A percentile compares a stretch with the other conserved stretches of the same genome.
Conservation (phyloP, 495 filamentous ascomycete species). For the Penicillium paxilli region DNA sequence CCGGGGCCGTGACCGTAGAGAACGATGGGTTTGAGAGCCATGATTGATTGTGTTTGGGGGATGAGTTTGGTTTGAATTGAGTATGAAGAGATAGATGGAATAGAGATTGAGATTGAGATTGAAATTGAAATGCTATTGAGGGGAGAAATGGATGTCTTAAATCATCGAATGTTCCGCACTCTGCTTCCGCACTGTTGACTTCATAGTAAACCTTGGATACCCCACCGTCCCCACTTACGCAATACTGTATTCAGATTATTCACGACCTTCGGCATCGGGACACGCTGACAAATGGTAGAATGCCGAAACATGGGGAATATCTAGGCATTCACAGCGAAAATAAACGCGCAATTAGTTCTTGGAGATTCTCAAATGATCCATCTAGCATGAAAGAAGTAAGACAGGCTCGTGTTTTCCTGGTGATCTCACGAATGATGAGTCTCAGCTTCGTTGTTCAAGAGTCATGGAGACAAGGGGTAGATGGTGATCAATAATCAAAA, state of each 20-base stretch:
- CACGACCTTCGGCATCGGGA: slow-evolving; percentile 3
- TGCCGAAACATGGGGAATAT: not conserved
- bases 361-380: not conserved
- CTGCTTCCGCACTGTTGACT: not conserved
- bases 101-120: not conserved
- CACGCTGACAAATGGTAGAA: slow-evolving; percentile 8
- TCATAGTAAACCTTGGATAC: not conserved
- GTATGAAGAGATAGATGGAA: too few species aligned
- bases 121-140: not conserved
- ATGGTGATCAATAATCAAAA: not conserved
- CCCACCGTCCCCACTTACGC: not conserved
- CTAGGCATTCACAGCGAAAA: not conserved
- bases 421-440: too few species aligned
- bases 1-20: slow-evolving; percentile 42
- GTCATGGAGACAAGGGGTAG: too few species aligned
- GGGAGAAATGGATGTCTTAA: not conserved
- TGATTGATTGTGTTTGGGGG: slow-evolving; percentile 8
- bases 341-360: not conserved
- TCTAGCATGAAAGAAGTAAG: not conserved
- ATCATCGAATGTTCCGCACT: not conserved
- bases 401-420: too few species aligned
- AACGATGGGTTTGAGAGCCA: slow-evolving; percentile 47
- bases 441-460: too few species aligned
- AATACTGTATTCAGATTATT: too few species aligned
- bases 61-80: not conserved